Conservation (phyloP, 2,329 filamentous ascomycete genomes). For the Blastomyces emzantsi region DNA sequence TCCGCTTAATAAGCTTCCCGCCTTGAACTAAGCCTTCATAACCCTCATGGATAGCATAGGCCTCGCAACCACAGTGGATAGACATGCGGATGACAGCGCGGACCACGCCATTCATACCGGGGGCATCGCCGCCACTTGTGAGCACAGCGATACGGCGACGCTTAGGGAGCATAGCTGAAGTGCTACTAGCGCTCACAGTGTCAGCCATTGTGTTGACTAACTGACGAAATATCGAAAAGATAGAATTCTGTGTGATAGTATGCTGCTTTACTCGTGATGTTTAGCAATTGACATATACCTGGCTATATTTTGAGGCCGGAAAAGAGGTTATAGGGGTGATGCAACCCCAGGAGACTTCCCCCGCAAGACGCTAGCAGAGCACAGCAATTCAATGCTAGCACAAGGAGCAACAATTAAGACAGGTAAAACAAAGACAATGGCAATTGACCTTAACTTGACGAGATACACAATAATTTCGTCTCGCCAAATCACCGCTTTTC, state of each 20-base stretch:
- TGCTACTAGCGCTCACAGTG: background rate
- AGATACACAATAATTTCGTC: background rate
- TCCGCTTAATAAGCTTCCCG: slow-evolving; percentile 75
- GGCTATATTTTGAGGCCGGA: too few relatives aligned
- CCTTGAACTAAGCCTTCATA: slow-evolving; percentile 93
- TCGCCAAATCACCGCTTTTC: too few relatives aligned
- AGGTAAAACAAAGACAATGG: background rate
- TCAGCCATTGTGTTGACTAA: background rate
- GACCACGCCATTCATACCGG: slow-evolving; percentile 89
- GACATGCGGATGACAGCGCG: slow-evolving; percentile 86
- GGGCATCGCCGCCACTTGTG: slow-evolving; percentile 90
- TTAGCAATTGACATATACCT: background rate
- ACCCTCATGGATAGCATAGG: slow-evolving; percentile 79
- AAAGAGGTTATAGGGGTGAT: background rate
- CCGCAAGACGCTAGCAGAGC: background rate
- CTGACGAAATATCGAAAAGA: background rate
- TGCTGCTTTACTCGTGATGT: background rate
- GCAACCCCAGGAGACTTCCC: background rate
- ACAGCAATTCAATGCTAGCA: background rate
- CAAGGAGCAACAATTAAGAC: background rate
- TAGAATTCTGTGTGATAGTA: background rate
- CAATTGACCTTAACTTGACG: background rate
- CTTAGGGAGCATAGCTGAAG: slow-evolving; percentile 16
- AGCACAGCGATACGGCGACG: slow-evolving; percentile 67
- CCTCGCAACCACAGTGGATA: slow-evolving; percentile 72